Base-by-base conservation (phyloP, 371 early-diverging fungal genomes). In the Mortierella sp. region DNA sequence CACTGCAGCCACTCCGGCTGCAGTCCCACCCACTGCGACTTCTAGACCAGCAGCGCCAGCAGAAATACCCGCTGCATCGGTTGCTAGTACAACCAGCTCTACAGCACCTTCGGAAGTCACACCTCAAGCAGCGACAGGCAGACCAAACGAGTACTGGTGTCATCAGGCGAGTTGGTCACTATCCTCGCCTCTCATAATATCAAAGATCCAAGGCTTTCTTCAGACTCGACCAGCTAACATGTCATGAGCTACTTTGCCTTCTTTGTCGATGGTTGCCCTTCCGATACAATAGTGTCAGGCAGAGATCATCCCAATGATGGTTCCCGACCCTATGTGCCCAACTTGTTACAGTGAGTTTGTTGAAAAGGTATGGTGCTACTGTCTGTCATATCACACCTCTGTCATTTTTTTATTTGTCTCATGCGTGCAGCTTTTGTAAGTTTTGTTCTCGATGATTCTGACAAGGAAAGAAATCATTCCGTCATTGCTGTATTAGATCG, bases 281-380 rank as follows among this genome's bases (percentile, higher is more conserved):
- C 11, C 16, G 38, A 44, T 21, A 16, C 26, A 26, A 58, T 52
- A 84, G 82, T 88, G 85, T 38, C 80, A 72, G 58, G 28, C 55
- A n/a, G 80, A 80, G 26, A 88, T 88, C 31, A 80, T 78, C 3
- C 88, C 89, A 11, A 74, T 90, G 77, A 83, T 84, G 79, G 87
- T 85, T 2, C 90, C 90, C 16, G 91, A 92, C 76, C 94, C 92
- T 7, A 91, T 93, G 68, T 94, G 94, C 80, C 93, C 93, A 63
- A 76, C 68, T n/a, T 94, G 94, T 78, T 90, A 92, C 78, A 89
- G 89, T 47, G 92, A 93, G 58, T 94, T 94, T 85, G 92, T 93
- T 24, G 93, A 94, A 88, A 90, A 93, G 88, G 94, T 93, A 74
- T 44, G 19, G 44, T 63, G 24, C 13, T 13, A 34, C 21, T 34